Evolutionary conservation across 768 basidiomycete genomes (phyloP), one percentile per base, ranked within the genome.

Genomic region (Austroboletus festivus): DNA sequence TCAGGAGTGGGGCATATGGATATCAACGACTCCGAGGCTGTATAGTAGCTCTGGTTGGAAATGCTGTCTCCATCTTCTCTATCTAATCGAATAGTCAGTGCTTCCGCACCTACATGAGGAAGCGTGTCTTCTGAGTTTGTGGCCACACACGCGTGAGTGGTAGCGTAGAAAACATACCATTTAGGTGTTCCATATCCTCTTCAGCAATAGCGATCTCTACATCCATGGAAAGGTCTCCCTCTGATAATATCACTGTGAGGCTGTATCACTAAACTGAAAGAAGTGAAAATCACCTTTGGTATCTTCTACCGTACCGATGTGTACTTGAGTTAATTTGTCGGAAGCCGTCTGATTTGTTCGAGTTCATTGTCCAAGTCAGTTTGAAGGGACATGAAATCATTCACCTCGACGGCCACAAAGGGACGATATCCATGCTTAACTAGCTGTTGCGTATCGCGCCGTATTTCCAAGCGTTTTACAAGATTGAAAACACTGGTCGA

Each of bases 111-210:
- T n/a, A n/a, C n/a, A n/a, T n/a, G n/a, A n/a, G n/a, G n/a, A n/a
- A n/a, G n/a, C n/a, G n/a, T n/a, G n/a, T n/a, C n/a, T n/a, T n/a
- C n/a, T n/a, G n/a, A n/a, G n/a, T n/a, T n/a, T n/a, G n/a, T n/a
- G 5, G 68, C 48, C 3, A 62, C 26, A 11, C 6, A 28, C 11
- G 26, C 11, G 26, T 5, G 26, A 28, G 11, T 28, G 26, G 6
- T 28, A 5, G 26, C 26, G 11, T 5, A 28, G 26, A 5, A n/a
- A n/a, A n/a, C n/a, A n/a, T 11, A 5, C 11, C 26, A 11, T 28
- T 11, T 11, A 5, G 6, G 26, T 28, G 11, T 28, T 28, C 26
- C 26, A 11, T 28, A 11, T 28, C 11, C 5, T 5, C 11, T 11
- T 5, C 26, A 28, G 11, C 26, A 28, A 5, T 11, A 5, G 5